phyloP scores from a whole-genome alignment of 768 basidiomycete genomes.

The Tylopilus subfusipes region DNA sequence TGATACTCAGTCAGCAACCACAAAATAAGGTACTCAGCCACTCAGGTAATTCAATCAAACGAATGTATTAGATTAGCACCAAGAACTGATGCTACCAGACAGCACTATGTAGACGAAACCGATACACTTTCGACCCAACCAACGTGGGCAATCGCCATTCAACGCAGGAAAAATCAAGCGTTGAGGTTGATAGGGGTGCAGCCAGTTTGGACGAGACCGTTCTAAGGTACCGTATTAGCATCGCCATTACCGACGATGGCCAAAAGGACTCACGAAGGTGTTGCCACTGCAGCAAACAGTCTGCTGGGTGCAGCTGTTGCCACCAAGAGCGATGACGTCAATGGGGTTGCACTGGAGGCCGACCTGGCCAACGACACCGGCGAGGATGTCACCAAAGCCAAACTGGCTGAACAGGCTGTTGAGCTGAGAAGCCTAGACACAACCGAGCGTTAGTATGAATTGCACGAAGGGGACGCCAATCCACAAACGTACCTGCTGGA shows the following conservation, averaged over 20 bases:
- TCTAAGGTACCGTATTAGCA: background rate
- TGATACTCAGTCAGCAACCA: too few relatives aligned
- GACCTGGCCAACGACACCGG: background rate
- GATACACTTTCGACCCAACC: background rate
- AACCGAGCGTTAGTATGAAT: background rate
- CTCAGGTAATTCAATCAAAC: background rate
- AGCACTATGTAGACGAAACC: background rate
- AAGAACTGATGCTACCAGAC: background rate
- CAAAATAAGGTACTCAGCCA: background rate
- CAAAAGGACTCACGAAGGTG: background rate
- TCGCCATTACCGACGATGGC: background rate
- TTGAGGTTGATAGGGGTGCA: background rate
- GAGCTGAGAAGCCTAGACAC: background rate
- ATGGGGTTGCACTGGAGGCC: conserved; percentile 1
- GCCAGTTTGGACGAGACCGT: background rate
- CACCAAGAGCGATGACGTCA: background rate
- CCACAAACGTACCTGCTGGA: background rate
- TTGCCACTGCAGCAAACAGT: background rate
- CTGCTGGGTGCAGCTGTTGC: background rate
- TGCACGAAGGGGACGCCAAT: rapidly evolving
- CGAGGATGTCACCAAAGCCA: background rate
- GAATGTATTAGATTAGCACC: conserved; percentile 1
- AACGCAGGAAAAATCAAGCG: background rate
- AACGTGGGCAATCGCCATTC: background rate
- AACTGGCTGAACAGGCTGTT: background rate